phyloP scores from a whole-genome alignment of 2,329 filamentous ascomycete genomes.

The Monilinia vaccinii-corymbosi region DNA sequence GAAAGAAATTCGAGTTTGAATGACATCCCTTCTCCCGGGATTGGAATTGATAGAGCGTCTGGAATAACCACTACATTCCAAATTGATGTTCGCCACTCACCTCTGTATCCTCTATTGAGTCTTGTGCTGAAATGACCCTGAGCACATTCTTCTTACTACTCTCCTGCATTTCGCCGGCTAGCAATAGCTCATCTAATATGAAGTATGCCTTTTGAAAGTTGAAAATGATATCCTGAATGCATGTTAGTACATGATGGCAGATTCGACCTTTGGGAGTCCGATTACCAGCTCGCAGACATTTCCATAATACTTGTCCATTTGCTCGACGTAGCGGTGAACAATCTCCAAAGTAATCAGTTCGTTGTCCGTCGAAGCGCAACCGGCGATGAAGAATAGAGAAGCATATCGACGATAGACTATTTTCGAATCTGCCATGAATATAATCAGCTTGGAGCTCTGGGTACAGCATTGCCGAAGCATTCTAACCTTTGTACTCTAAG shows the following conservation, averaged over 20 bases:
- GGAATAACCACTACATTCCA: background rate
- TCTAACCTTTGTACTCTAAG: constrained; percentile 90
- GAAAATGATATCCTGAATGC: constrained; percentile 54
- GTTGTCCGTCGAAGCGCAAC: constrained; percentile 94
- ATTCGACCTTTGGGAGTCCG: background rate
- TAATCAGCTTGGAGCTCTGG: constrained; percentile 13
- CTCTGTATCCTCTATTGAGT: constrained; percentile 98
- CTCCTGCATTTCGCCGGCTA: constrained; percentile 96
- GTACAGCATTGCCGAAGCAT: background rate
- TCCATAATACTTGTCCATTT: constrained; percentile 99
- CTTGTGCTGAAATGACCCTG: constrained; percentile 91
- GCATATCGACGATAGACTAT: constrained; percentile 98
- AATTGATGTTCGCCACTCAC: constrained; percentile 42
- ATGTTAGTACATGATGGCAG: background rate
- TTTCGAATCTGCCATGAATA: constrained; percentile 66
- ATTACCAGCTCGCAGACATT: constrained; percentile 84
- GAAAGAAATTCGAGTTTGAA: constrained; percentile 6
- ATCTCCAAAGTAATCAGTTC: constrained; percentile 97
- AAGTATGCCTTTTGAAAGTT: constrained; percentile 99
- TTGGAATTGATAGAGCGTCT: constrained; percentile 28
- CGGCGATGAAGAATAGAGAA: constrained; percentile 98
- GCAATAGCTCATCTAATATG: constrained; percentile 89
- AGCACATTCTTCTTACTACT: constrained; percentile 99
- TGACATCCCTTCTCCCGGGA: background rate
- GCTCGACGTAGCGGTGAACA: constrained; percentile 97